Base-by-base conservation (phyloP, 129 eudicot species). In the Arctium minus region DNA sequence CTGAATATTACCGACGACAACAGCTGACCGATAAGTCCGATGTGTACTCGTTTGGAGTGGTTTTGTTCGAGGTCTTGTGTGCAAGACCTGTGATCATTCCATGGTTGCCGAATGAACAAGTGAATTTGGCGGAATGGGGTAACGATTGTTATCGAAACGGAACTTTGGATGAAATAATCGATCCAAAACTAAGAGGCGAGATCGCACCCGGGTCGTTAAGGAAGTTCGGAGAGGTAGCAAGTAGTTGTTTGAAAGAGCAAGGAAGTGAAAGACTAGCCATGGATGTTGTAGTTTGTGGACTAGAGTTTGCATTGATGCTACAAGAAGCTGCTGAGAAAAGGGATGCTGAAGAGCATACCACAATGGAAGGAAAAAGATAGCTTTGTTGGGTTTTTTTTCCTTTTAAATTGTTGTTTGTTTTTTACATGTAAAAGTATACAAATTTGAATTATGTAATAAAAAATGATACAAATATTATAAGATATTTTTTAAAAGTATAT, bases 21-120 rank as follows among this genome's bases (percentile, higher is more conserved):
- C 82, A 70, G 65, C 60, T 87, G 13, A 87, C 87, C 1, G 87
- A 56, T 2, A 79, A 87, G 9, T 81, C 92, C 8, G 89, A 89
- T 29, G 92, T 89, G 17, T 89, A 89, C 79, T 86, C 92, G 0
- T 89, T 89, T 76, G 90, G 92, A 3, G 90, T 89, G 38, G 92
- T 89, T 29, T 60, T 89, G 27, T 68, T 89, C 18, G 90, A 89
- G 70, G 89, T 87, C 27, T 67, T 89, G 80, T 89, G 92, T 18
- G 87, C 83, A 48, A 80, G 90, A 30, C 75, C 87, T 3, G 84
- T 81, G 17, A 46, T 85, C 4, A 17, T 65, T 22, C 84, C 62
- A 0, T 32, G 6, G 18, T 2, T 82, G 48, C 70, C 84, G 0
- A 72, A 82, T 8, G 89, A 82, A 68, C 86, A 85, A 69, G 89